Conservation (phyloP, 352 stramenopile genomes). For the Plasmopara viticola region DNA sequence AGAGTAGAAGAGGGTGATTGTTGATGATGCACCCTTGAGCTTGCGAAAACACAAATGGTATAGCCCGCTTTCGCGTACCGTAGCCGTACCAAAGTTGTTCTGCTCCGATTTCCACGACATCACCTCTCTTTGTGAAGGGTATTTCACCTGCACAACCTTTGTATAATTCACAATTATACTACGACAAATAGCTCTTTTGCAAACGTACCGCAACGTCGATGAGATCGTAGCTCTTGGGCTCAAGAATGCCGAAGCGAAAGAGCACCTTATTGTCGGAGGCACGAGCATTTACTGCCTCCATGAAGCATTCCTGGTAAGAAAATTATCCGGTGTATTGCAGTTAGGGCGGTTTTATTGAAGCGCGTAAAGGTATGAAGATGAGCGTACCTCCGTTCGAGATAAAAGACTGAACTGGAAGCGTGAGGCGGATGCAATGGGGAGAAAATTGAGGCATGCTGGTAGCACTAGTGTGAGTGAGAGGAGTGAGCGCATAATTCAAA, state of each 20-base stretch:
- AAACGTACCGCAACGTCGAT: slow-evolving; percentile 42
- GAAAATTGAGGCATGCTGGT: slow-evolving; percentile 12
- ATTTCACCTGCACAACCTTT: slow-evolving; percentile 36
- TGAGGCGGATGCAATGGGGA: slow-evolving; percentile 19
- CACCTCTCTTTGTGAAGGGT: slow-evolving; percentile 41
- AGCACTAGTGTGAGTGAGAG: slow-evolving; percentile 12
- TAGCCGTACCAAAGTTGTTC: slow-evolving; percentile 42
- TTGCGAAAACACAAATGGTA: slow-evolving; percentile 79
- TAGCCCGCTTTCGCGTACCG: slow-evolving; percentile 66
- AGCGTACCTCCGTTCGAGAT: slow-evolving; percentile 32
- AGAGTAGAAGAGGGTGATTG: slow-evolving; percentile 65
- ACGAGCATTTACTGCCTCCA: slow-evolving; percentile 49
- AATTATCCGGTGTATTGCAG: neutral
- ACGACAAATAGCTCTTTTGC: neutral
- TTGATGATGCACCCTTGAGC: slow-evolving; percentile 44
- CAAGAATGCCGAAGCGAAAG: slow-evolving; percentile 53
- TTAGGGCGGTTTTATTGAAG: neutral
- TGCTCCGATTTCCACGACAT: slow-evolving; percentile 56
- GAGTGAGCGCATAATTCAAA: slow-evolving; percentile 15
- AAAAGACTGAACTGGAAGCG: slow-evolving; percentile 46
- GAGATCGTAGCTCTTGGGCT: slow-evolving; percentile 46
- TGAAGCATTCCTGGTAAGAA: slow-evolving; percentile 43
- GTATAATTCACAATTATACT: neutral
- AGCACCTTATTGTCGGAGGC: slow-evolving; percentile 53
- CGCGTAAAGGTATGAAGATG: neutral